Base-by-base conservation (phyloP, 1,284 basidiomycete genomes). In the Xerocomus alliaceus region DNA sequence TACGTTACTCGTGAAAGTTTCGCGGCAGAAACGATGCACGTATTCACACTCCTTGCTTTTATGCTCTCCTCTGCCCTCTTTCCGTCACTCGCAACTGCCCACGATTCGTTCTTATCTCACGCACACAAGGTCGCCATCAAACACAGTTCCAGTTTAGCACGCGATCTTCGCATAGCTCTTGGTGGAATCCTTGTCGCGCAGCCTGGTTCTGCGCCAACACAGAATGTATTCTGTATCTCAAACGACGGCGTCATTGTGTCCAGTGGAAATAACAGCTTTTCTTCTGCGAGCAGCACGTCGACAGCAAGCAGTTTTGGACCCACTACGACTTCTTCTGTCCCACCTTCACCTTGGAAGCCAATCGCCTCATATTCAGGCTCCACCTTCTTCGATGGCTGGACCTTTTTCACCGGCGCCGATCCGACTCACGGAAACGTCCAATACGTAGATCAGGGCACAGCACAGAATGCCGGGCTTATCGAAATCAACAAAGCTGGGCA, bases 381-480 rank as follows among this genome's bases (percentile, higher is more conserved):
- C 53, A 80, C 79, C 48, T 96, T 95, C 80, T 96, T 95, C 68
- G 79, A 90, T 71, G 87, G 87, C 55, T 96, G 91, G 90, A 73
- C 84, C 67, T 96, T 95, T 77, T 93, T 84, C 77, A 83, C 81
- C 20, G 79, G 70, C 54, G 68, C 79, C 3, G 95, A 97, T 79
- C 92, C 95, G 1, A 97, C 94, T 1, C 80, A 92, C 73, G 95
- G 94, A 69, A 78, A 76, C 63, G 84, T 86, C 50, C 72, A 85
- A 65, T 92, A 86, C 70, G 74, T 90, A 11, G 81, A 85, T 70
- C 78, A 86, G 70, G 63, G 66, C 51, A 83, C 84, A 47, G 89
- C 84, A 47, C 76, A 80, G 72, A 77, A 79, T 24, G 81, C 76
- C 50, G 82, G 83, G 41, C 78, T 92, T 34, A 66, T 85, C 18